Evolutionary conservation across 164 flowering plant species (phyloP), one percentile per base, ranked within the genome.

Genomic region (Euptelea pleiosperma): DNA sequence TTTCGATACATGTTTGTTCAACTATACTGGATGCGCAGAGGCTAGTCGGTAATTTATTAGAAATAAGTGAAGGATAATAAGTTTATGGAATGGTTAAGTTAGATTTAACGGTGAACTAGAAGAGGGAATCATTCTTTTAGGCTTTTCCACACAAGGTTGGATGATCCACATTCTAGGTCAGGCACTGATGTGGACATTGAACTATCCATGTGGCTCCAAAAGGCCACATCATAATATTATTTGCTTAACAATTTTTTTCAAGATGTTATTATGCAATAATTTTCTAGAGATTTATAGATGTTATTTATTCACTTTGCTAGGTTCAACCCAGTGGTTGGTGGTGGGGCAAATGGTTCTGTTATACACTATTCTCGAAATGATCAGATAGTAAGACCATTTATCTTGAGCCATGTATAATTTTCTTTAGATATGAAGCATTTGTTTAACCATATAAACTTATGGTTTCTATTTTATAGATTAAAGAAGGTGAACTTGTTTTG

Each of bases 241-340:
- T 26, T 29, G 12, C 30, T 35, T 12, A 29, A 19, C 21, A 1
- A 14, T 42, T 43, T 55, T 7, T 25, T 16, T 7, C 2, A 11
- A 50, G 2, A 43, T n/a, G 8, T 42, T 31, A 8, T 19, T 41
- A 30, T 50, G 15, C 62, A 4, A 41, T 12, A 14, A 24, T 44
- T 19, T 52, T 36, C 41, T 33, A 28, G 58, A 58, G 22, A 58
- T 65, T 58, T 47, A 19, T 8, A 3, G 28, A 8, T 66, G 31
- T 46, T 12, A 5, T 62, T 18, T 29, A 29, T 59, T 62, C 37
- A 19, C 5, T 43, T 60, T 69, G 15, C 40, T 75, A 93, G 98
- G 72, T 93, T 90, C 70, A 87, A 90, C 65, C 97, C 98, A 54
- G 98, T 93, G 55, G 98, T 93, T 69, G 98, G 98, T 67, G 92